Conservation (phyloP, 106 monocot genomes). For the Dendrobium officinale region DNA sequence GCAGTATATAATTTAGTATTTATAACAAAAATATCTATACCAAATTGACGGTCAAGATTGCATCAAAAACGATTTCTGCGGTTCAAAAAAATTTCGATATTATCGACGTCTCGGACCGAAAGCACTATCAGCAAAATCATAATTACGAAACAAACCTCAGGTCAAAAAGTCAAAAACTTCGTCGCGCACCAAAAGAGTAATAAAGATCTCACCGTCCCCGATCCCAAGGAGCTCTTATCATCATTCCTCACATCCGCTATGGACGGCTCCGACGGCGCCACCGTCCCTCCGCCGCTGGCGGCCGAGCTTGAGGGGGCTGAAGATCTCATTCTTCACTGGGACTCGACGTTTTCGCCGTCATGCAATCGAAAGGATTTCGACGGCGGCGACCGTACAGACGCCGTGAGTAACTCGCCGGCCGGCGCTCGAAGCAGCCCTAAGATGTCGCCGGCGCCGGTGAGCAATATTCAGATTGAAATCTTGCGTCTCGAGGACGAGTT, state of each 20-base stretch:
- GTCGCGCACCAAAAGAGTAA: neutral
- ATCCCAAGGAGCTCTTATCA: neutral
- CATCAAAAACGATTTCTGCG: neutral
- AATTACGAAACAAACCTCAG: neutral
- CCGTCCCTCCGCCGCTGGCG: neutral
- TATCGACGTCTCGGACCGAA: neutral
- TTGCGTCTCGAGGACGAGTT: conserved; percentile 95
- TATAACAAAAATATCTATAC: neutral
- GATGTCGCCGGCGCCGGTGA: conserved; percentile 7
- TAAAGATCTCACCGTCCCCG: neutral
- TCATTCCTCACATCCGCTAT: neutral
- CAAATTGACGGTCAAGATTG: neutral
- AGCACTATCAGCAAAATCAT: neutral
- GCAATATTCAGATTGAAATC: conserved; percentile 65
- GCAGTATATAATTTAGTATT: neutral
- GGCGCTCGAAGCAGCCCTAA: conserved; percentile 16
- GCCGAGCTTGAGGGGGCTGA: neutral
- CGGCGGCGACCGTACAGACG: conserved; percentile 26
- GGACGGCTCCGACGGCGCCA: neutral
- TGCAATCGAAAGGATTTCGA: neutral
- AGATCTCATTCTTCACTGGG: neutral
- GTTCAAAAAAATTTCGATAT: neutral
- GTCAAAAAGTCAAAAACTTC: conserved; percentile 4
- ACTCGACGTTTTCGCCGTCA: neutral
- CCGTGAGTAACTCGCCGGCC: conserved; percentile 10